Percentiles rank a stretch among this genome's conserved stretches.
These are phyloP conservation scores for Talaromyces sp. DNA, from an alignment of 2,329 filamentous ascomycete genomes.

Conservation along the genomic window DNA sequence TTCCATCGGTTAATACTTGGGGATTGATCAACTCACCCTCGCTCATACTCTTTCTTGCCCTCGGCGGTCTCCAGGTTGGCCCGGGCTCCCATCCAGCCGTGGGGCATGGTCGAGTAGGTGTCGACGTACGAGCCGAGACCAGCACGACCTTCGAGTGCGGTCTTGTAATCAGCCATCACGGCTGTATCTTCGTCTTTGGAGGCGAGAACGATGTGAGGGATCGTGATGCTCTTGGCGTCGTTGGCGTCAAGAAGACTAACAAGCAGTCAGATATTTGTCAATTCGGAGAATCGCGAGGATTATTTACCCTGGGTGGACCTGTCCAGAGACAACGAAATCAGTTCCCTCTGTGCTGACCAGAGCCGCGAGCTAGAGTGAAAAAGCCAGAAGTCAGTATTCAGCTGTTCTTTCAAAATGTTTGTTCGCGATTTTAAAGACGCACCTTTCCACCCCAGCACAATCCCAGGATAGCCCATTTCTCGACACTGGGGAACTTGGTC, in stretches of 20 bases:
- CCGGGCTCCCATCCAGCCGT: constrained; percentile 69
- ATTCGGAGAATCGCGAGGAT: not conserved
- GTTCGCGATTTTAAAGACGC: constrained; percentile 19
- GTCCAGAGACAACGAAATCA: constrained; percentile 43
- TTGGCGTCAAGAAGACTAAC: constrained; percentile 42
- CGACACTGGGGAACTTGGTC: constrained; percentile 49
- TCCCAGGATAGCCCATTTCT: constrained; percentile 57
- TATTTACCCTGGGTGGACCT: constrained; percentile 30
- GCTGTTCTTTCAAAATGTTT: not conserved
- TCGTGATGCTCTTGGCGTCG: constrained; percentile 55
- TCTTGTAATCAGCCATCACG: constrained; percentile 47
- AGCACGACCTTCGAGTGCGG: constrained; percentile 39
- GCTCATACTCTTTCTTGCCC: constrained; percentile 56
- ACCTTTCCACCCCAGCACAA: constrained; percentile 71
- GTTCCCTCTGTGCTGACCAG: constrained; percentile 45
- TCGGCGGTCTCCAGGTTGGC: constrained; percentile 51
- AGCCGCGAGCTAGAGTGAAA: constrained; percentile 29
- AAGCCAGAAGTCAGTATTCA: not conserved
- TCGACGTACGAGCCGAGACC: constrained; percentile 55
- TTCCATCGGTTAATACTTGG: not conserved
- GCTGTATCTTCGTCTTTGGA: constrained; percentile 58
- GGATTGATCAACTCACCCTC: constrained; percentile 42
- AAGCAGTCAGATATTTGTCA: not conserved
- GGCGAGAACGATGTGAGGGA: constrained; percentile 59
- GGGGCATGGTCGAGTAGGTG: constrained; percentile 61